Base-by-base conservation (phyloP, 148 eudicot genomes). In the Persicaria maculosa region DNA sequence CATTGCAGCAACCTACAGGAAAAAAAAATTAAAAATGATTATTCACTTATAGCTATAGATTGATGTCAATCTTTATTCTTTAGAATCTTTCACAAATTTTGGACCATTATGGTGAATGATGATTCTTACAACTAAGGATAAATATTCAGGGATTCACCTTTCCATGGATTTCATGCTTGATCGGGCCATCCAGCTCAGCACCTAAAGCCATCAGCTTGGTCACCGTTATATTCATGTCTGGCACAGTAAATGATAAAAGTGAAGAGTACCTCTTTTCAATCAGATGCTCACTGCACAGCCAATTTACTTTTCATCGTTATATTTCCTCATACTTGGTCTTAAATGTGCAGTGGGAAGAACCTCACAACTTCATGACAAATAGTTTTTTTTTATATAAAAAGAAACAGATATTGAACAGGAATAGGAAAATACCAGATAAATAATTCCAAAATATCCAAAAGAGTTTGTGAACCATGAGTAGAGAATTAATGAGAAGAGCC, bases 81-180 rank as follows among this genome's bases (percentile, higher is more conserved):
- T 11, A 62, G 44, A 25, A 31, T 25, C 44, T 62, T 62, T 62
- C 16, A 57, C 17, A 25, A 57, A 6, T 19, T 8, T 57, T 12
- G 2, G 12, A 62, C 68, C 12, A 25, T 62, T 31, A 31, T 62
- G 12, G 68, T 62, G 20, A 17, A 57, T 19, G 25, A 5, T 17
- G 62, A 57, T 31, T 62, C 68, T 25, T 62, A 62, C 43, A 62
- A 15, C 67, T 20, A 25, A 25, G 14, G 25, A 55, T 55, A 16
- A 4, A n/a, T n/a, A 19, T 19, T 53, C 9, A 62, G 45, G 14
- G 16, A 45, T 50, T 73, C 72, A 91, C 93, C 95, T 93, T 91
- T 53, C 98, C 98, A 83, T 93, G 89, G 77, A 88, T 80, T 80
- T 93, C 95, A 72, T 91, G 82, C 72, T 91, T 93, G 74, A 89